Evolutionary conservation across 139 green algal genomes (phyloP), one percentile per base, ranked within the genome.

Genomic region (Chlorella vulgaris): DNA sequence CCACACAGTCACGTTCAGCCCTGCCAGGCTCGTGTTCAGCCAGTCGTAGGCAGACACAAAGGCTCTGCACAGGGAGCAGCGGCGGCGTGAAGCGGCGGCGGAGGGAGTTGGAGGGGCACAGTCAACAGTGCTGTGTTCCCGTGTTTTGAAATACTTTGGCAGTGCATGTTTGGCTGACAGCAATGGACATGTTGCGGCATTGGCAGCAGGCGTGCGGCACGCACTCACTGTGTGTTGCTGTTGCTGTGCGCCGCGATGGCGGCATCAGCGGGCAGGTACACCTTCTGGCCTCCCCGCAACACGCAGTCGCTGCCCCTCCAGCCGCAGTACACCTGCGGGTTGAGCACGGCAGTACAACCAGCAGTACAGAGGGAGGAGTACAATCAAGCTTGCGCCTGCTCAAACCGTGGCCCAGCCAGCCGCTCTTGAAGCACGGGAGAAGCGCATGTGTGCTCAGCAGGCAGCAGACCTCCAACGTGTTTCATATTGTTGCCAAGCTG

Each of bases 41-140:
- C 88, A 93, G 84, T 93, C 89, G 55, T 84, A 92, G 1, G 80
- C 89, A 18, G 78, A 80, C 2, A 84, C 75, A 74, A 81, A 92
- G 67, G 93, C 43, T 60, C 81, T 89, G 78, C 50, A 76, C 13
- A 65, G 2, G 55, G n/a, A 78, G 38, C 8, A 43, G n/a, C n/a
- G n/a, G n/a, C n/a, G n/a, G n/a, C n/a, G n/a, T n/a, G n/a, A n/a
- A 29, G 33, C 33, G 31, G 31, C 4, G 21, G 35, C 43, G 47
- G 31, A 4, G 1, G 3, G 43, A 28, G 43, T 39, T n/a, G 62
- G 42, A 7, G 43, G 24, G 22, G 18, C 8, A 40, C 28, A 42
- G 42, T 28, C 28, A n/a, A 29, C 18, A 28, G 21, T 65, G 21
- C 18, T 28, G 55, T 15, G 22, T 65, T n/a, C n/a, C n/a, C n/a